phyloP scores from a whole-genome alignment of 805 yeast species.

The Saturnispora kantuleensis region DNA sequence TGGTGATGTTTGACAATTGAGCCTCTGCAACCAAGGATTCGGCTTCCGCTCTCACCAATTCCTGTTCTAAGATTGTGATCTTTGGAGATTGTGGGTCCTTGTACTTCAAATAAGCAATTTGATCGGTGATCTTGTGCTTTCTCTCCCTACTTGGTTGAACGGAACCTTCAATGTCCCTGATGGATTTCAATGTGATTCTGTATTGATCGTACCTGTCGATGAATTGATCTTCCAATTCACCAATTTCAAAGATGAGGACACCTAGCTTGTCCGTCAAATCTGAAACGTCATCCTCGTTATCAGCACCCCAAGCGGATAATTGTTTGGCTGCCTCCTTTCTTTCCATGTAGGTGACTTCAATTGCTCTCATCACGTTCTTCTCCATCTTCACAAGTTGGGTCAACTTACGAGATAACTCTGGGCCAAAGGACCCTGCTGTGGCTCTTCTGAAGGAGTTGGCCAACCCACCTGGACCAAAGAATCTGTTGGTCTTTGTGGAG shows the following conservation, averaged over 20 bases:
- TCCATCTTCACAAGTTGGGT: conserved; percentile 91
- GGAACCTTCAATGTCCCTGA: conserved; percentile 93
- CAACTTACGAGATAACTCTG: conserved; percentile 87
- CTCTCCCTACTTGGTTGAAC: conserved; percentile 98
- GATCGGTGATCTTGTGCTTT: conserved; percentile 94
- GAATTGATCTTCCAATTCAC: conserved; percentile 96
- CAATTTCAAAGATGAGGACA: conserved; percentile 88
- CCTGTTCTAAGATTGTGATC: conserved; percentile 92
- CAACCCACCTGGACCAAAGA: conserved; percentile 67
- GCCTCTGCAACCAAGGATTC: conserved; percentile 99
- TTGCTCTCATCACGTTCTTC: conserved; percentile 88
- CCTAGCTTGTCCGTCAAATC: conserved; percentile 97
- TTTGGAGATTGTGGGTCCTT: conserved; percentile 97
- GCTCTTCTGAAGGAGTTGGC: conserved; percentile 65
- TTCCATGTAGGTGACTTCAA: conserved; percentile 89
- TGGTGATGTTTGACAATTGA: conserved; percentile 93
- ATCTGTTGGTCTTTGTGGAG: conserved; percentile 85
- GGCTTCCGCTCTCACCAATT: conserved; percentile 97
- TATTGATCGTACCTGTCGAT: conserved; percentile 97
- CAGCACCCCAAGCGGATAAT: conserved; percentile 96
- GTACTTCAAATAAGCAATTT: conserved; percentile 95
- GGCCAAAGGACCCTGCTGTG: conserved; percentile 89
- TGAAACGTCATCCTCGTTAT: conserved; percentile 92
- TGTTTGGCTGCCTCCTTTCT: conserved; percentile 96
- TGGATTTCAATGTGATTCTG: conserved; percentile 87